Evolutionary conservation across 2,329 filamentous ascomycete species (phyloP).

Genomic region (Apiospora sp.): DNA sequence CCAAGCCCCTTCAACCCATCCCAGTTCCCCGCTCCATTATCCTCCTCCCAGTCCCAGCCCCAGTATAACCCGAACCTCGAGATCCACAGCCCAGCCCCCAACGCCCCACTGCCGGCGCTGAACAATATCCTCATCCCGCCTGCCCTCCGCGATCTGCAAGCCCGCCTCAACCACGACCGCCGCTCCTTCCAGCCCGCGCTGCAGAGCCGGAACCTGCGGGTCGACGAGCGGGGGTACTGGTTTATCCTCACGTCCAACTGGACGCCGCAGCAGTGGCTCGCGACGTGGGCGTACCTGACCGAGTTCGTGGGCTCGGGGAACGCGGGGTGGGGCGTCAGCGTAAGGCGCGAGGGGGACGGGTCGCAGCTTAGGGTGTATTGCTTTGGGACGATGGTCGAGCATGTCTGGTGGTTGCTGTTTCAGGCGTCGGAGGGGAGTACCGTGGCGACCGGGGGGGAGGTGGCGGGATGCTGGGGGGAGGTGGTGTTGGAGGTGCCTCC

Average conservation of each 20-base stretch:
- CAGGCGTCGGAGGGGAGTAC: background rate
- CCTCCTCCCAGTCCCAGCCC: background rate
- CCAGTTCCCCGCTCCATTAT: background rate
- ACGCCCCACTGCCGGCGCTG: background rate
- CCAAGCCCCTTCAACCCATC: background rate
- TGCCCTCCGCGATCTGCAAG: background rate
- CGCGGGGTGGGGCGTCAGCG: background rate
- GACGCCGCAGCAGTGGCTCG: constrained; percentile 5
- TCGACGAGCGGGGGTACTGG: constrained; percentile 3
- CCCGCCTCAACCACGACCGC: background rate
- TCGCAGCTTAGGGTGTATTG: background rate
- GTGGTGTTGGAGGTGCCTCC: background rate
- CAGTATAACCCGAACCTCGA: background rate
- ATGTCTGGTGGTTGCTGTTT: constrained; percentile 5
- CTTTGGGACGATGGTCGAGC: background rate
- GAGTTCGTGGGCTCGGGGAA: background rate
- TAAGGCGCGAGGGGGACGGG: background rate
- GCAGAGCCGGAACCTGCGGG: background rate
- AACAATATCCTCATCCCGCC: background rate
- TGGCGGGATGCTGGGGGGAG: background rate
- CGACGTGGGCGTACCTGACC: background rate
- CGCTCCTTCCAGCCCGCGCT: background rate
- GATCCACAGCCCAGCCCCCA: background rate
- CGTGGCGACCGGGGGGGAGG: background rate
- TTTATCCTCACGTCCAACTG: background rate